Base-by-base conservation (phyloP, 371 early-diverging fungal species). In the Mucor irregularis region DNA sequence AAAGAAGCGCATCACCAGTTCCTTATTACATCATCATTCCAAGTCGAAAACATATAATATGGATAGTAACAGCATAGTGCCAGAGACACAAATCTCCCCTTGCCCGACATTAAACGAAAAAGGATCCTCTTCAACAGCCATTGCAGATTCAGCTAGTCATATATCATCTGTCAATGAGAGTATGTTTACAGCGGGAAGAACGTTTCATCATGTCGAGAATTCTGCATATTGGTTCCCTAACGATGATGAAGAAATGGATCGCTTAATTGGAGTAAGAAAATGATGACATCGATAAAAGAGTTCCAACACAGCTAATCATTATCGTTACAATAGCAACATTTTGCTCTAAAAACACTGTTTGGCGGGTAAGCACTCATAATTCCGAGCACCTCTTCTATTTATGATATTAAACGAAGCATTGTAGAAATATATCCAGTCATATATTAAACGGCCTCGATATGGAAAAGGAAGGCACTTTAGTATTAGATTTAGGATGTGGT, bases 401-500 rank as follows among this genome's bases (percentile, higher is more conserved):
- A 13, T 40, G 22, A 16, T 10, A 25, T 39, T 47, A n/a, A n/a
- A n/a, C n/a, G n/a, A n/a, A n/a, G n/a, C n/a, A 33, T 34, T 21
- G n/a, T 28, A 64, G 53, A 37, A 64, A 61, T 9, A 55, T 65
- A n/a, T 26, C 26, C 2, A 28, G 24, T 8, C 17, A 5, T 7
- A 35, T 64, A 9, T 17, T 50, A 19, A 33, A 49, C 17, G 1
- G 13, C 4, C 5, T 64, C 0, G 38, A 60, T 33, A 22, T 64
- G 35, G 43, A 56, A 16, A 37, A 34, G 4, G 24, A 33, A 21
- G 8, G 26, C n/a, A 21, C 52, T 14, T 8, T 60, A 22, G 68
- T 76, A 4, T 62, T 80, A 14, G 81, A 78, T 51, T 62, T 81
- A 17, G 81, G 81, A 14, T 81, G 81, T 53, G 81, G 77, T 5